phyloP scores from a whole-genome alignment of 2,329 filamentous ascomycete species.

The Aspergillus sp. region DNA sequence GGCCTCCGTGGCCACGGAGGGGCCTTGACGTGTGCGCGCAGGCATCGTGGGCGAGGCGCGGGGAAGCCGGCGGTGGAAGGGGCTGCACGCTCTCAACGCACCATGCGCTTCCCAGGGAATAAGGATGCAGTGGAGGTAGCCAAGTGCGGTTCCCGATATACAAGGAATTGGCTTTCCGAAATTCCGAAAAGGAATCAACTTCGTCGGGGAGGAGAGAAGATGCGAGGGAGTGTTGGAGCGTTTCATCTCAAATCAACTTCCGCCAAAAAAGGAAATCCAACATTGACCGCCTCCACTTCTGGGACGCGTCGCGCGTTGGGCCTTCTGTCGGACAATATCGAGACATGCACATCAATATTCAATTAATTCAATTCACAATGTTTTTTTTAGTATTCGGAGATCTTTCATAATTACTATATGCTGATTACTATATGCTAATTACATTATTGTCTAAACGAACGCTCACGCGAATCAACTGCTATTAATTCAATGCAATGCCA shows the following conservation, averaged over 20 bases:
- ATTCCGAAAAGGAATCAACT: neutral
- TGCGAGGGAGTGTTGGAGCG: neutral
- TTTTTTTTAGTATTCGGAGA: neutral
- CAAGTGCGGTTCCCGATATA: neutral
- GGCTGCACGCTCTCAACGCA: slow-evolving; percentile 18
- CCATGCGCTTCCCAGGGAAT: slow-evolving; percentile 16
- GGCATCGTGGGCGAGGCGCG: slow-evolving; percentile 39
- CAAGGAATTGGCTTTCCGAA: neutral
- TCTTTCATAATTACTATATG: neutral
- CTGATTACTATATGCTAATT: neutral
- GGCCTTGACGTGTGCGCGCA: slow-evolving; percentile 43
- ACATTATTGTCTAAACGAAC: neutral
- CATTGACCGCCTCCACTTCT: slow-evolving; percentile 5
- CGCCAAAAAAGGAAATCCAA: slow-evolving; percentile 3
- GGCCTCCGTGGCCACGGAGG: slow-evolving; percentile 31
- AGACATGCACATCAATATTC: neutral
- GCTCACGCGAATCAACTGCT: neutral
- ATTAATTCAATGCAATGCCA: slow-evolving; percentile 1
- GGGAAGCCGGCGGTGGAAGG: slow-evolving; percentile 20
- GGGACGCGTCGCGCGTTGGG: slow-evolving; percentile 10
- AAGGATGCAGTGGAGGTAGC: neutral
- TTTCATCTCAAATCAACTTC: neutral
- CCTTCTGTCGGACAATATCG: neutral
- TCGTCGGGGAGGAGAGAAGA: neutral
- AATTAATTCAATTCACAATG: neutral